Evolutionary conservation across 139 green algal species (phyloP).

Genomic region (Monoraphidium neglectum): DNA sequence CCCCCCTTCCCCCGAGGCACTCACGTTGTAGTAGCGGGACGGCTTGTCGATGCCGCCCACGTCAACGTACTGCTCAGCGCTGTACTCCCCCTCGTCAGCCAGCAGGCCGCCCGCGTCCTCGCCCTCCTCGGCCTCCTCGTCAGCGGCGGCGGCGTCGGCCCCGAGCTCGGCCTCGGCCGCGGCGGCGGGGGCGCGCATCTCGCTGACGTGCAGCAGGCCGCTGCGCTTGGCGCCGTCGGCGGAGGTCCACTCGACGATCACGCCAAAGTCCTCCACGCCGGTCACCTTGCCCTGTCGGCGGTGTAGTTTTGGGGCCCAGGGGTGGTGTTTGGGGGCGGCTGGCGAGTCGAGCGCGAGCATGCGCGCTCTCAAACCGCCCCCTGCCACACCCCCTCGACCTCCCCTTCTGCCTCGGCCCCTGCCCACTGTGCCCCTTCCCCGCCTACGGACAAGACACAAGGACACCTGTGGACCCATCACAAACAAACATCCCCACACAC

Average conservation of each 20-base stretch:
- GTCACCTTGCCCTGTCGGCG: constrained; percentile 29
- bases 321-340: too few relatives aligned
- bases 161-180: background rate
- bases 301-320: too few relatives aligned
- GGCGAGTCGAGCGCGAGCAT: too few relatives aligned
- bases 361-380: too few relatives aligned
- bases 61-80: background rate
- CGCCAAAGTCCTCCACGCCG: constrained; percentile 42
- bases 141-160: constrained; percentile 1
- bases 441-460: too few relatives aligned
- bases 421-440: too few relatives aligned
- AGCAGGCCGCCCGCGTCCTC: constrained; percentile 1
- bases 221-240: background rate
- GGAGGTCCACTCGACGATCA: constrained; percentile 20
- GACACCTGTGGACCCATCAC: too few relatives aligned
- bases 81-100: constrained; percentile 9
- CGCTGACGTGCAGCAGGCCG: constrained; percentile 13
- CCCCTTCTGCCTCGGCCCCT: too few relatives aligned
- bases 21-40: constrained; percentile 29
- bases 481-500: too few relatives aligned
- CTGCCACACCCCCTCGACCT: too few relatives aligned
- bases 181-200: constrained; percentile 17
- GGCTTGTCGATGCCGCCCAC: constrained; percentile 25
- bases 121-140: background rate
- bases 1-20: too few relatives aligned